Evolutionary conservation across 345 rosid species (phyloP).

Genomic region (Ceriops zippeliana): DNA sequence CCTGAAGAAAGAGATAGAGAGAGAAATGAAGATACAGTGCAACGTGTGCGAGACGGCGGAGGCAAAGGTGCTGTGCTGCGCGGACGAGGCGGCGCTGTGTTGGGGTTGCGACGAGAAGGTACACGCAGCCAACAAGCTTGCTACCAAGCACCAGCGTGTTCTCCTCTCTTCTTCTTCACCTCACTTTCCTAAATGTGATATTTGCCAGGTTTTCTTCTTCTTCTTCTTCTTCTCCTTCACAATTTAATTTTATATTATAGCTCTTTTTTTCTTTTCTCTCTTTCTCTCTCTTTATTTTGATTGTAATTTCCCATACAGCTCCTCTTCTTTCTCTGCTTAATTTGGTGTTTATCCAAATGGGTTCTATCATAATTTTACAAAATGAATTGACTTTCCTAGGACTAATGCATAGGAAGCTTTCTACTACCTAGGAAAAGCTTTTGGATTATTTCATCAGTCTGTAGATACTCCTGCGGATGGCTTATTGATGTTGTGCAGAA

Average conservation of each 20-base stretch:
- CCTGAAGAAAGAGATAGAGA: background rate
- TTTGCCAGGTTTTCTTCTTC: conserved; percentile 60
- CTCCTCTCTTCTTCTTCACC: conserved; percentile 63
- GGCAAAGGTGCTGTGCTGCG: conserved; percentile 92
- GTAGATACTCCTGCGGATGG: too few relatives aligned
- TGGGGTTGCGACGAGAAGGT: conserved; percentile 83
- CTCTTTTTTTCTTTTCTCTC: background rate
- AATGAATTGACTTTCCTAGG: too few relatives aligned
- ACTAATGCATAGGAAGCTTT: too few relatives aligned
- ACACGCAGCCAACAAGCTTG: conserved; percentile 96
- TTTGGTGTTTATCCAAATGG: too few relatives aligned
- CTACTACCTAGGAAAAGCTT: too few relatives aligned
- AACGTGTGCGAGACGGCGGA: conserved; percentile 94
- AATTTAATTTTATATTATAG: background rate
- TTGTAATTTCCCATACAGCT: too few relatives aligned
- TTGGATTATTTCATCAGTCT: too few relatives aligned
- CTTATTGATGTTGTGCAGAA: too few relatives aligned
- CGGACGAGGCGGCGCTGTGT: conserved; percentile 99
- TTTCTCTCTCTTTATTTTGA: too few relatives aligned
- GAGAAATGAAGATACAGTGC: conserved; percentile 89
- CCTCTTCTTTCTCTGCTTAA: too few relatives aligned
- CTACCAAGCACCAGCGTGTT: conserved; percentile 91
- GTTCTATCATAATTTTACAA: too few relatives aligned
- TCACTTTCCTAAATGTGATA: conserved; percentile 90
- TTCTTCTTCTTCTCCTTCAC: background rate